Conservation (phyloP, 2,329 filamentous ascomycete genomes). For the Myotisia sp. region DNA sequence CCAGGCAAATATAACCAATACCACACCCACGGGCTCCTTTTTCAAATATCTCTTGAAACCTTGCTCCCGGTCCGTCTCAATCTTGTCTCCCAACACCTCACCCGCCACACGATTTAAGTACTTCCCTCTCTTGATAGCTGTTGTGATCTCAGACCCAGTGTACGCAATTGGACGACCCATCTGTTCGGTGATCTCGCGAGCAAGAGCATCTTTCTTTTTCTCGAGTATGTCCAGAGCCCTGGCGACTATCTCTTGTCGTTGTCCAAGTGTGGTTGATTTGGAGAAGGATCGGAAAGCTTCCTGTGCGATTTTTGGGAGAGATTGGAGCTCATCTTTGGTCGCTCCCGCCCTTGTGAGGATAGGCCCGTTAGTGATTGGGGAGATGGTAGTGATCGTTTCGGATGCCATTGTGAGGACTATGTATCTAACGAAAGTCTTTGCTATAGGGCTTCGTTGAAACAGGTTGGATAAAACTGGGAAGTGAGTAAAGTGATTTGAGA, state of each 20-base stretch:
- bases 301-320: conserved; percentile 56
- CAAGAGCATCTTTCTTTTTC: conserved; percentile 63
- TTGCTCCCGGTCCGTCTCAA: conserved; percentile 66
- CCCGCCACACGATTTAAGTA: conserved; percentile 75
- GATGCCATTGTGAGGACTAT: conserved; percentile 31
- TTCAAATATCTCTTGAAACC: conserved; percentile 84
- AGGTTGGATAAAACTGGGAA: background rate
- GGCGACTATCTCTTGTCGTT: conserved; percentile 66
- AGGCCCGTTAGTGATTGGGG: conserved; percentile 73
- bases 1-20: conserved; percentile 86
- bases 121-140: conserved; percentile 70
- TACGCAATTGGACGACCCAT: conserved; percentile 91
- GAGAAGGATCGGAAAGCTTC: conserved; percentile 65
- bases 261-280: conserved; percentile 58
- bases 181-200: conserved; percentile 74
- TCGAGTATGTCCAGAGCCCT: conserved; percentile 60
- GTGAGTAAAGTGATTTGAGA: background rate
- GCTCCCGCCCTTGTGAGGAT: conserved; percentile 67
- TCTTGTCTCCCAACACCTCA: conserved; percentile 51
- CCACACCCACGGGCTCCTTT: conserved; percentile 75
- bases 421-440: no score
- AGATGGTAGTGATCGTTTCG: conserved; percentile 62
- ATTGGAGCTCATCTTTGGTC: conserved; percentile 53
- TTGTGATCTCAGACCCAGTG: conserved; percentile 67
- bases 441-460: no score